phyloP scores from a whole-genome alignment of 75 land plant species.

The Gnetum montanum region DNA sequence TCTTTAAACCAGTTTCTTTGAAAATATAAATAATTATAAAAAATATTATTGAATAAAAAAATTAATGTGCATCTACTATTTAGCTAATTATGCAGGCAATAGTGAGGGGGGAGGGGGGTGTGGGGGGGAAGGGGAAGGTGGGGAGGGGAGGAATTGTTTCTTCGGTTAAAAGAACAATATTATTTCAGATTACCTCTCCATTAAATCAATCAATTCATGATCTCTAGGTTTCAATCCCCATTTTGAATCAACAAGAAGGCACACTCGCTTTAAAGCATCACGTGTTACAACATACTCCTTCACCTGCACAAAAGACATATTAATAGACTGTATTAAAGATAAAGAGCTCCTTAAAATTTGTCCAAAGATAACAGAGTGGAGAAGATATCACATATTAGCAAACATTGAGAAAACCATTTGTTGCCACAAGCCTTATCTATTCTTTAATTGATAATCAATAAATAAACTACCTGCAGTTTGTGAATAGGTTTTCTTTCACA shows the following conservation, averaged over 20 bases:
- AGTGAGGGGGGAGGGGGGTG: background rate
- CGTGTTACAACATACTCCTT: conserved; percentile 90
- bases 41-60: too few species aligned
- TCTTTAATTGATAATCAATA: too few species aligned
- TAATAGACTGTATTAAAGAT: background rate
- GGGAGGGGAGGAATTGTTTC: background rate
- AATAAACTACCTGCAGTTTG: too few species aligned
- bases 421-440: too few species aligned
- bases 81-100: background rate
- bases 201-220: conserved; percentile 71
- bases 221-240: conserved; percentile 98
- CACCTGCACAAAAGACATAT: conserved; percentile 34
- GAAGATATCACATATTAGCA: background rate
- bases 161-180: background rate
- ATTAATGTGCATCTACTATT: too few species aligned
- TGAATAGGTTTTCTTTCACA: too few species aligned
- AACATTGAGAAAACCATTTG: too few species aligned
- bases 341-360: background rate
- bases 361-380: background rate
- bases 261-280: conserved; percentile 57
- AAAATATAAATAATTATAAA: too few species aligned
- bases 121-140: background rate
- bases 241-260: conserved; percentile 83
- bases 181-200: conserved; percentile 63
- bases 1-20: too few species aligned